These are phyloP conservation scores for Pseudogymnoascus sp. DNA, from an alignment of 2,329 filamentous ascomycete species.

Conservation along the genomic window DNA sequence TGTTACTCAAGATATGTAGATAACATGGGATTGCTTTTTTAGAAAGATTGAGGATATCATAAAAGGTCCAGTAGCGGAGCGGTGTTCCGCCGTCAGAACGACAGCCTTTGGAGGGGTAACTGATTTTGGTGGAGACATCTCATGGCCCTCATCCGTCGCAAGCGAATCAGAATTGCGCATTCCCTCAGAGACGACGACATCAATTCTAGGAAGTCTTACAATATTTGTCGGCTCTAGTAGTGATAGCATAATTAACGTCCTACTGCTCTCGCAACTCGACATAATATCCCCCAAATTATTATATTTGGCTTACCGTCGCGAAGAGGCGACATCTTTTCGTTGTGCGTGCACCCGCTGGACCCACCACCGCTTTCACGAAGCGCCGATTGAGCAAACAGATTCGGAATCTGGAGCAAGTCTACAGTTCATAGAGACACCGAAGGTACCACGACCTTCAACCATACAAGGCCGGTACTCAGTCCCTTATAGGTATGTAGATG, in stretches of 20 bases:
- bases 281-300: not conserved
- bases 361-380: constrained; percentile 7
- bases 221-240: not conserved
- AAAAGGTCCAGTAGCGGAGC: not conserved
- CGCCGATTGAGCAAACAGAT: constrained; percentile 9
- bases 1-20: constrained; percentile 4
- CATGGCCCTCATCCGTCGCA: not conserved
- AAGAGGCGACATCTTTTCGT: constrained; percentile 3
- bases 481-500: constrained; percentile 9
- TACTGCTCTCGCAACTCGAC: not conserved
- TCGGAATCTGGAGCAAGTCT: constrained; percentile 5
- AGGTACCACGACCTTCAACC: constrained; percentile 7
- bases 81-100: not conserved
- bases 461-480: constrained; percentile 5
- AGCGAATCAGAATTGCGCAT: constrained; percentile 2
- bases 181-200: constrained; percentile 1
- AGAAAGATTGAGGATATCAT: not conserved
- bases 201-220: not conserved
- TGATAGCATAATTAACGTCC: not conserved
- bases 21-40: not conserved
- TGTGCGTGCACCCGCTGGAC: constrained; percentile 7
- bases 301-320: not conserved
- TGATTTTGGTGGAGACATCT: constrained; percentile 3
- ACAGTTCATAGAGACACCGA: constrained; percentile 9
- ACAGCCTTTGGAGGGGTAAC: constrained; percentile 1